Evolutionary conservation across 331 rosid species (phyloP).

Genomic region (Acacia concinna): DNA sequence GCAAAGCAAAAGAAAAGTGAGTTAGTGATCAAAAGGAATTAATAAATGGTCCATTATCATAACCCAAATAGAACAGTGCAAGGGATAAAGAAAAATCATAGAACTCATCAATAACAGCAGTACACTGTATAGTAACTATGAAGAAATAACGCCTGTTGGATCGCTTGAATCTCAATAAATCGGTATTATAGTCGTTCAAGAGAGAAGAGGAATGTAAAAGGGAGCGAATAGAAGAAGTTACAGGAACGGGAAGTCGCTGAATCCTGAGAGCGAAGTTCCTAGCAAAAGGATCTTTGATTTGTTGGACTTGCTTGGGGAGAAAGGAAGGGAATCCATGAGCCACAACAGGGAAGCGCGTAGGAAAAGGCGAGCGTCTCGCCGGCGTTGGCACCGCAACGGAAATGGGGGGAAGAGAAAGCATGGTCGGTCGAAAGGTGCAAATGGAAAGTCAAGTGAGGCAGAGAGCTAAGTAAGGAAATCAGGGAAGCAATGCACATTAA

Average conservation of each 20-base stretch:
- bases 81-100: background rate
- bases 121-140: background rate
- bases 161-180: background rate
- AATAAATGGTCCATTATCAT: background rate
- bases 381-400: background rate
- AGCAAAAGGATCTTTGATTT: slow-evolving; percentile 70
- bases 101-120: background rate
- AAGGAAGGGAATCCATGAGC: slow-evolving; percentile 63
- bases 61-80: background rate
- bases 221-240: background rate
- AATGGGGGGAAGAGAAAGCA: slow-evolving; percentile 39
- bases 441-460: background rate
- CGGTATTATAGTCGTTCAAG: background rate
- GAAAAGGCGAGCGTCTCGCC: background rate
- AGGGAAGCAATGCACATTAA: too few species aligned
- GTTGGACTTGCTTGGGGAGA: slow-evolving; percentile 67
- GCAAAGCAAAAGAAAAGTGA: background rate
- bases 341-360: slow-evolving; percentile 26
- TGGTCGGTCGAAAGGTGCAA: slow-evolving; percentile 12
- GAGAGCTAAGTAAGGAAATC: background rate
- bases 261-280: slow-evolving; percentile 69
- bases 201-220: background rate
- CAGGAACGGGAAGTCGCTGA: slow-evolving; percentile 67
- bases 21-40: background rate
- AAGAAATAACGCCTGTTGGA: background rate